Conservation (phyloP, 73 alveolate genomes). For the Paramecium bursaria region DNA sequence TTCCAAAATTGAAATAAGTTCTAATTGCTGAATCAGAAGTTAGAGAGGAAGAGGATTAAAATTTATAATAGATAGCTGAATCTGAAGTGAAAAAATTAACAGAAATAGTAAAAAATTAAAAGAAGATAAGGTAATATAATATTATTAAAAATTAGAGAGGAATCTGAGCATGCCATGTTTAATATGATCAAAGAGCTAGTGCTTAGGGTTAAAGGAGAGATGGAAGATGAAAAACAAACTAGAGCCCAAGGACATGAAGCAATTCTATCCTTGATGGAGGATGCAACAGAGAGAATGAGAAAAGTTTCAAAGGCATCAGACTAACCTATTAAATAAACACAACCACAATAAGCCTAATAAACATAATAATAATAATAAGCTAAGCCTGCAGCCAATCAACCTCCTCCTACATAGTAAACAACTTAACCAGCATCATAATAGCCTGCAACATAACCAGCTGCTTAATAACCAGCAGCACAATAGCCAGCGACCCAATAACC, state of each 20-base stretch:
- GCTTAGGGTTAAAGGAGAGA: conserved; percentile 29
- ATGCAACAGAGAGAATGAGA: conserved; percentile 49
- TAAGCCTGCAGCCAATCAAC: too few species aligned
- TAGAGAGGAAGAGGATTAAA: conserved; percentile 24
- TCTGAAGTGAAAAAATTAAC: conserved; percentile 13
- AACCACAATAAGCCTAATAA: too few species aligned
- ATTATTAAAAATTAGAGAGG: conserved; percentile 19
- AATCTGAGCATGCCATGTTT: conserved; percentile 31
- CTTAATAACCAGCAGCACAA: too few species aligned
- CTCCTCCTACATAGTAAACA: too few species aligned
- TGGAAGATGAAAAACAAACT: conserved; percentile 43
- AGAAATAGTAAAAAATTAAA: not conserved
- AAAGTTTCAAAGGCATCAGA: too few species aligned
- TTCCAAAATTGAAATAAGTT: conserved; percentile 22
- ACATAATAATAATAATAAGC: too few species aligned
- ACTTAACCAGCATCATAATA: too few species aligned
- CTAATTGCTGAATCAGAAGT: conserved; percentile 6
- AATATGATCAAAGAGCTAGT: conserved; percentile 46
- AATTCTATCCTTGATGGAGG: conserved; percentile 26
- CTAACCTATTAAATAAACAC: too few species aligned
- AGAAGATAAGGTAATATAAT: conserved; percentile 15
- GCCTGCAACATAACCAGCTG: too few species aligned
- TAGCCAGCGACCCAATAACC: too few species aligned
- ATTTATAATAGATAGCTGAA: conserved; percentile 18
- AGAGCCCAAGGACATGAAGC: conserved; percentile 60